Conservation (phyloP, 352 stramenopile genomes). For the Globisporangium splendens region DNA sequence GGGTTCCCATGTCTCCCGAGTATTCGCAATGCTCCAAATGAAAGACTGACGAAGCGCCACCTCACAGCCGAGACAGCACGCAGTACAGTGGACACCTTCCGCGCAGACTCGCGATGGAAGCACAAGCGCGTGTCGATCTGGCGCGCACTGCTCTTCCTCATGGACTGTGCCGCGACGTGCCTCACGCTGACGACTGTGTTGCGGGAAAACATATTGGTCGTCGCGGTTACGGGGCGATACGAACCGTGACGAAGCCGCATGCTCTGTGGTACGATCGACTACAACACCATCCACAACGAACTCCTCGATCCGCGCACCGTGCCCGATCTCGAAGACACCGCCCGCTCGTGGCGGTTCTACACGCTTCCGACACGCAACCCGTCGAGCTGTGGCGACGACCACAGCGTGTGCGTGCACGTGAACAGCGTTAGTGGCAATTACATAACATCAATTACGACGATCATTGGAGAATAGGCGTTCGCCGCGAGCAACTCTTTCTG, state of each 20-base stretch:
- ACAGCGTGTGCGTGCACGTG: slow-evolving; percentile 26
- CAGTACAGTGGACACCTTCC: not conserved
- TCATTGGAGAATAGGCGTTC: slow-evolving; percentile 21
- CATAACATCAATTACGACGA: slow-evolving; percentile 25
- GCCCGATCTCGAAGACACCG: slow-evolving; percentile 26
- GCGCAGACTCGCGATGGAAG: slow-evolving; percentile 2
- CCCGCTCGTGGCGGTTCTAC: slow-evolving; percentile 28
- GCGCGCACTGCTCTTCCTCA: slow-evolving; percentile 5
- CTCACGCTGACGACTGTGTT: slow-evolving; percentile 27
- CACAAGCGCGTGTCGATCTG: slow-evolving; percentile 4
- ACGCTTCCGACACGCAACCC: slow-evolving; percentile 17
- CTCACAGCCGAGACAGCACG: not conserved
- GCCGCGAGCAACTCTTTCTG: slow-evolving; percentile 20
- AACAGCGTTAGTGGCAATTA: slow-evolving; percentile 26
- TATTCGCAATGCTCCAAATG: not conserved
- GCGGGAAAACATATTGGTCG: slow-evolving; percentile 23
- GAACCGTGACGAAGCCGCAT: slow-evolving; percentile 11
- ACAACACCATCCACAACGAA: slow-evolving; percentile 34
- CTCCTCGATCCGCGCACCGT: slow-evolving; percentile 26
- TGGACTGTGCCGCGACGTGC: slow-evolving; percentile 17
- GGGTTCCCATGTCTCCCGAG: too few relatives aligned
- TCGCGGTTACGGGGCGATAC: slow-evolving; percentile 15
- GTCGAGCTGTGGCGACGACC: slow-evolving; percentile 18
- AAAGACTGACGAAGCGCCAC: not conserved
- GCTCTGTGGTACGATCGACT: slow-evolving; percentile 33